A percentile compares a stretch with the other conserved stretches of the same genome.
These are phyloP conservation scores for Dendrostoma leiphaemia DNA, from an alignment of 2,329 filamentous ascomycete species.

Conservation along the genomic window DNA sequence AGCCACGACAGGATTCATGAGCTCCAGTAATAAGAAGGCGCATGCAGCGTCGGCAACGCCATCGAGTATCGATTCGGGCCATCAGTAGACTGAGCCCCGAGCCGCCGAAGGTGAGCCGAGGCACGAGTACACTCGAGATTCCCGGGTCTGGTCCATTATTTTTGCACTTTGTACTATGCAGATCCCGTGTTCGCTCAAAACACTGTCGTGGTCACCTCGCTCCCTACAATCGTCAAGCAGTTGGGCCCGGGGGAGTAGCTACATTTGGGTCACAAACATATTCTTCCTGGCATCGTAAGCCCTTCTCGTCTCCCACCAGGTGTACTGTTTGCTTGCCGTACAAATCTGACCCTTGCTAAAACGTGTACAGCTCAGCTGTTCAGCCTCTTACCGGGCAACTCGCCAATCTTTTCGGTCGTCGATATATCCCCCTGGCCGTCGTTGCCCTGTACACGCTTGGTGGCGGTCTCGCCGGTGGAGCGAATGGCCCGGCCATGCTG, in stretches of 20 bases:
- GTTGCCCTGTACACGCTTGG: neutral
- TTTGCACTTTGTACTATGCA: neutral
- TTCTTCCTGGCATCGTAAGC: neutral
- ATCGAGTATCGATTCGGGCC: too few species aligned
- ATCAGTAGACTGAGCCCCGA: too few species aligned
- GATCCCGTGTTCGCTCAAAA: neutral
- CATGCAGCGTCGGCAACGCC: conserved; percentile 4
- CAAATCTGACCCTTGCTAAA: too few species aligned
- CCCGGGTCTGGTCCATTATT: neutral
- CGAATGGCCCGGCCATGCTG: neutral
- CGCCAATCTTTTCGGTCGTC: neutral
- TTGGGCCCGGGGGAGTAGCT: neutral
- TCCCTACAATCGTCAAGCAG: neutral
- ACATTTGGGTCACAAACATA: neutral
- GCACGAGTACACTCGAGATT: conserved; percentile 42
- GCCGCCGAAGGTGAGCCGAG: conserved; percentile 28
- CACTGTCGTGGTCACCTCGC: neutral
- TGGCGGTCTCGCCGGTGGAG: neutral
- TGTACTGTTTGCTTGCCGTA: too few species aligned
- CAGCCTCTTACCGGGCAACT: too few species aligned
- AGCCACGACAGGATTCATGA: too few species aligned
- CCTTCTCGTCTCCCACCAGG: too few species aligned
- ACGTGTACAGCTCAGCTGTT: too few species aligned
- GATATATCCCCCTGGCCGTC: neutral
- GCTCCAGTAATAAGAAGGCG: too few species aligned